Conservation (phyloP, 345 rosid genomes). For the Erysimum cheiranthoides region DNA sequence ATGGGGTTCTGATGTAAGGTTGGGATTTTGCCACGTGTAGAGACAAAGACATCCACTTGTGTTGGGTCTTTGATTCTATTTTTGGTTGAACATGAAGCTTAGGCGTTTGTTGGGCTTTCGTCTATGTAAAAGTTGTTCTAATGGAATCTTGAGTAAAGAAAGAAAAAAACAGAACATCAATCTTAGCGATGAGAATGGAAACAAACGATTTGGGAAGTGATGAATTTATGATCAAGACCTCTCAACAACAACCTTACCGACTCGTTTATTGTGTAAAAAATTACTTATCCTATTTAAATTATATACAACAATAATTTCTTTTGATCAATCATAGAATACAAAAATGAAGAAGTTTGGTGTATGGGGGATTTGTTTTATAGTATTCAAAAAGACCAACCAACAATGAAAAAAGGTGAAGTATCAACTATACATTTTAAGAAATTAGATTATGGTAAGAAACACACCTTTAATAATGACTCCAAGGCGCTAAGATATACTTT, state of each 20-base stretch:
- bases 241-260: conserved; percentile 33
- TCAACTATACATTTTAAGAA: too few species aligned
- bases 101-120: conserved; percentile 29
- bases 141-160: conserved; percentile 29
- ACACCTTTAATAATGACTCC: conserved; percentile 7
- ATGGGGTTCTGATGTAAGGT: conserved; percentile 34
- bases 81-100: conserved; percentile 27
- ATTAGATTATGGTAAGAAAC: conserved; percentile 12
- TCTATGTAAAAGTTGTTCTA: conserved; percentile 38
- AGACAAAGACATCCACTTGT: conserved; percentile 29
- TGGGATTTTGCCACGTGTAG: conserved; percentile 41
- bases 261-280: conserved; percentile 18
- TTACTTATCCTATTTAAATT: not conserved
- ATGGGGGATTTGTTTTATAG: not conserved
- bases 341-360: conserved; percentile 17
- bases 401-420: too few species aligned
- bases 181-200: conserved; percentile 32
- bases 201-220: conserved; percentile 19
- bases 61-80: conserved; percentile 32
- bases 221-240: conserved; percentile 33
- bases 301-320: not conserved
- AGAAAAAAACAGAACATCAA: conserved; percentile 14
- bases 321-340: conserved; percentile 28
- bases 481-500: conserved; percentile 39
- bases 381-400: too few species aligned